These are phyloP conservation scores for Conticribra guillardii DNA, from an alignment of 108 stramenopile species.

Conservation along the genomic window DNA sequence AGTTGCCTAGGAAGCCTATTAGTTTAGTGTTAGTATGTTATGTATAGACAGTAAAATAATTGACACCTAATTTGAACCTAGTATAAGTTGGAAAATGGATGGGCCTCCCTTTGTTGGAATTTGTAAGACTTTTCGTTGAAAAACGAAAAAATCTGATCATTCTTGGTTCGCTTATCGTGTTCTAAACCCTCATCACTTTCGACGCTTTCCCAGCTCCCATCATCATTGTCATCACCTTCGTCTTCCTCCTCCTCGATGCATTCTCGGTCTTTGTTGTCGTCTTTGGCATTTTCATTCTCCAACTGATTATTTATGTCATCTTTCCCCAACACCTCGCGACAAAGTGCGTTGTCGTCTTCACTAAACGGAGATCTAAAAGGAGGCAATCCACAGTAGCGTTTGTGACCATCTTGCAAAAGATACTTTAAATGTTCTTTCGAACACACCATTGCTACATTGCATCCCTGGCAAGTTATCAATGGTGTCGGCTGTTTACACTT, in stretches of 20 bases:
- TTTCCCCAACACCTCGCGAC: conserved; percentile 37
- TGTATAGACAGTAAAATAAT: too few species aligned
- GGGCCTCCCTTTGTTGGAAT: conserved; percentile 18
- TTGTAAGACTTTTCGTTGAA: conserved; percentile 42
- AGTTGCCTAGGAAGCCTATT: too few species aligned
- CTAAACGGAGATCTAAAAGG: conserved; percentile 38
- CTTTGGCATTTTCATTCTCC: not conserved
- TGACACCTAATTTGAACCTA: too few species aligned
- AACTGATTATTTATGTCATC: not conserved
- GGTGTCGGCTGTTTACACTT: not conserved
- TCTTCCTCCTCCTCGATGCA: not conserved
- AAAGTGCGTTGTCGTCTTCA: conserved; percentile 38
- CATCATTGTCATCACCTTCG: conserved; percentile 35
- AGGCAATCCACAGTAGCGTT: conserved; percentile 44
- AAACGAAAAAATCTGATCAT: conserved; percentile 27
- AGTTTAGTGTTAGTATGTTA: too few species aligned
- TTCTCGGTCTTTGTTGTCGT: not conserved
- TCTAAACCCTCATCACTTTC: conserved; percentile 47
- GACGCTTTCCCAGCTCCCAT: conserved; percentile 64
- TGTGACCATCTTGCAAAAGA: conserved; percentile 47
- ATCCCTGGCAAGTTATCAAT: conserved; percentile 33
- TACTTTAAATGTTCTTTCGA: conserved; percentile 45
- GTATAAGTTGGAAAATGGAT: conserved; percentile 19
- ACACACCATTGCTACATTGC: conserved; percentile 37
- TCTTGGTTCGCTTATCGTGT: not conserved